phyloP scores from a whole-genome alignment of 2,329 filamentous ascomycete genomes.

The Botrytis tulipae region DNA sequence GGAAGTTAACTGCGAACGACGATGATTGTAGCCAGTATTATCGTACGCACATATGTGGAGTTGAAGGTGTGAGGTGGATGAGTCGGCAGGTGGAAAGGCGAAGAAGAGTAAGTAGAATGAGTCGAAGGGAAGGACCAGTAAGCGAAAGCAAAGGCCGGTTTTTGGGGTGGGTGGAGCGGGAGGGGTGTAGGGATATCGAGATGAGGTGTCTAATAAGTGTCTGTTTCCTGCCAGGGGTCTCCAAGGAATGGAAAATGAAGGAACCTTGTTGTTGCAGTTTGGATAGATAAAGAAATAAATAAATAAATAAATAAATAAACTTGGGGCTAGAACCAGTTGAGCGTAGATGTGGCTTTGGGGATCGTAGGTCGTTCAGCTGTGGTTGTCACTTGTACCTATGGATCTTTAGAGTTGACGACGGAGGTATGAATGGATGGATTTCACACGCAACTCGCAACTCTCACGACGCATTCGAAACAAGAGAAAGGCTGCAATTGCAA shows the following conservation, averaged over 20 bases:
- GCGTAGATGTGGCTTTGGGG: background rate
- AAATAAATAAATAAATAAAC: background rate
- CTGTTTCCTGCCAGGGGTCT: background rate
- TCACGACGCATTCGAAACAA: too few species aligned
- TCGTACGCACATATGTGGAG: slow-evolving; percentile 28
- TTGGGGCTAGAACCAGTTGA: background rate
- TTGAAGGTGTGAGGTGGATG: slow-evolving; percentile 22
- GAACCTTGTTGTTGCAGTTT: background rate
- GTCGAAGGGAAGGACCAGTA: slow-evolving; percentile 15
- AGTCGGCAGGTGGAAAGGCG: slow-evolving; percentile 16
- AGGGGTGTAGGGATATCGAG: slow-evolving; percentile 16
- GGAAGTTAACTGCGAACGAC: slow-evolving; percentile 37
- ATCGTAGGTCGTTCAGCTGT: too few species aligned
- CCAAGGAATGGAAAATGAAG: background rate
- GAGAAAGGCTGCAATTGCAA: background rate
- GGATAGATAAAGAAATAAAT: background rate
- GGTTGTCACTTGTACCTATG: too few species aligned
- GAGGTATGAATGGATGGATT: background rate
- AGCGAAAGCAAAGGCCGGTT: slow-evolving; percentile 3
- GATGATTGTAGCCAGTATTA: slow-evolving; percentile 35
- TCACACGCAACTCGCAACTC: too few species aligned
- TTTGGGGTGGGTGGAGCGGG: background rate
- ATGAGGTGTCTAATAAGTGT: slow-evolving; percentile 15
- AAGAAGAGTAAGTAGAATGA: slow-evolving; percentile 18
- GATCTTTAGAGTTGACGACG: background rate